Conservation (phyloP, 2,329 filamentous ascomycete genomes). For the Blastomyces percursus region DNA sequence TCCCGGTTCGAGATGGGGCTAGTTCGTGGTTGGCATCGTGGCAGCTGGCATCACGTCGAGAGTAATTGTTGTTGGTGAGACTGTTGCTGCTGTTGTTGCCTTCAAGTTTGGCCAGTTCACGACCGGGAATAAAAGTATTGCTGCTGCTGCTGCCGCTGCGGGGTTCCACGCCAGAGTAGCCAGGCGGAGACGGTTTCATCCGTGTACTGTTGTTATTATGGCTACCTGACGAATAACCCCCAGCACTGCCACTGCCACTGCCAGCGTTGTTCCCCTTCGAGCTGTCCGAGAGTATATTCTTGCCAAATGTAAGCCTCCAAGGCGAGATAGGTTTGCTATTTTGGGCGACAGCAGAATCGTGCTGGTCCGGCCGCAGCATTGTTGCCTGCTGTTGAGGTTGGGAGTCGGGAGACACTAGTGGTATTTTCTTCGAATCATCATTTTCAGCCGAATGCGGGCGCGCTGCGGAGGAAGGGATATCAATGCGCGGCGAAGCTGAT, state of each 20-base stretch:
- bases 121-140: not conserved
- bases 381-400: not conserved
- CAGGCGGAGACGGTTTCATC: slow-evolving; percentile 19
- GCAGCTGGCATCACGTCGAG: not conserved
- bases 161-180: slow-evolving; percentile 2
- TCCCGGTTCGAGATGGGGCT: slow-evolving; percentile 20
- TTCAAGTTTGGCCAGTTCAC: slow-evolving; percentile 14
- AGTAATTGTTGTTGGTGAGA: slow-evolving; percentile 10
- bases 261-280: slow-evolving; percentile 16
- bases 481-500: not conserved
- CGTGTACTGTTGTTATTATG: slow-evolving; percentile 15
- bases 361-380: slow-evolving; percentile 6
- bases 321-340: slow-evolving; percentile 26
- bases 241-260: slow-evolving; percentile 12
- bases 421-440: not conserved
- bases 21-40: not conserved
- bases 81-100: slow-evolving; percentile 5
- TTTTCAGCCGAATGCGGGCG: not conserved
- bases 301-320: slow-evolving; percentile 28
- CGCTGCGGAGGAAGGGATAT: not conserved
- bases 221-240: slow-evolving; percentile 15
- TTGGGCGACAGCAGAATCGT: slow-evolving; percentile 8
- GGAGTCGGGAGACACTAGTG: not conserved
- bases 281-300: slow-evolving; percentile 18
- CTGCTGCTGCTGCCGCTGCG: slow-evolving; percentile 7